phyloP scores from a whole-genome alignment of 768 basidiomycete genomes.

The Arthromyces matolae region DNA sequence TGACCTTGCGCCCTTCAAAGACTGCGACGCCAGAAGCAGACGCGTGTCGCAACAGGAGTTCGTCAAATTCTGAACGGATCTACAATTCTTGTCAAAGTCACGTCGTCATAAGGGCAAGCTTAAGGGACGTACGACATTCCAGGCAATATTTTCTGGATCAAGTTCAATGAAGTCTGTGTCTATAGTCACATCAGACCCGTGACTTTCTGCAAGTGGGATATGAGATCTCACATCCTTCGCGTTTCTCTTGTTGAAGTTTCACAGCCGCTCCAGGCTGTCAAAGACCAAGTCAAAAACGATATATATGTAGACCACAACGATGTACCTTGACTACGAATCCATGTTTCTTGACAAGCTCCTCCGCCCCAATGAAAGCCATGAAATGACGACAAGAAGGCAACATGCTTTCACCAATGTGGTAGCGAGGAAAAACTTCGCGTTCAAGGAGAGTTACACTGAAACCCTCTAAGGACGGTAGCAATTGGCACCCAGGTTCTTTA shows the following conservation, averaged over 20 bases:
- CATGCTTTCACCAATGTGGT: constrained; percentile 36
- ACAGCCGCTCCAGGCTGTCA: background rate
- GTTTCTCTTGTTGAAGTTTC: constrained; percentile 18
- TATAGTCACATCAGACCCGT: no score
- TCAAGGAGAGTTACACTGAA: constrained; percentile 51
- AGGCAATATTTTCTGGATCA: constrained; percentile 46
- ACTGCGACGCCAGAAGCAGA: constrained; percentile 42
- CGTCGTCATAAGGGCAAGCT: no score
- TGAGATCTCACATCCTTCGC: constrained; percentile 49
- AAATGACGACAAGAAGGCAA: constrained; percentile 30
- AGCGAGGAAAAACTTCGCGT: constrained; percentile 43
- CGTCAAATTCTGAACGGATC: constrained; percentile 58
- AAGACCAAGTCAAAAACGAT: no score
- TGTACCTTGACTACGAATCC: constrained; percentile 30
- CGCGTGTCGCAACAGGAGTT: constrained; percentile 55
- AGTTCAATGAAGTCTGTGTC: constrained; percentile 57
- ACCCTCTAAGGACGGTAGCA: constrained; percentile 25
- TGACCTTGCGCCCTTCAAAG: constrained; percentile 44
- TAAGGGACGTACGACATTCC: constrained; percentile 66
- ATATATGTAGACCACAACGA: no score
- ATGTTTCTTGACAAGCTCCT: constrained; percentile 24
- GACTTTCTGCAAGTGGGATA: background rate
- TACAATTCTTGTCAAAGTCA: no score
- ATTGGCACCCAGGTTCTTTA: background rate
- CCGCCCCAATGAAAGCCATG: constrained; percentile 30